phyloP scores from a whole-genome alignment of 495 filamentous ascomycete species.

The Talaromyces trachyspermus region DNA sequence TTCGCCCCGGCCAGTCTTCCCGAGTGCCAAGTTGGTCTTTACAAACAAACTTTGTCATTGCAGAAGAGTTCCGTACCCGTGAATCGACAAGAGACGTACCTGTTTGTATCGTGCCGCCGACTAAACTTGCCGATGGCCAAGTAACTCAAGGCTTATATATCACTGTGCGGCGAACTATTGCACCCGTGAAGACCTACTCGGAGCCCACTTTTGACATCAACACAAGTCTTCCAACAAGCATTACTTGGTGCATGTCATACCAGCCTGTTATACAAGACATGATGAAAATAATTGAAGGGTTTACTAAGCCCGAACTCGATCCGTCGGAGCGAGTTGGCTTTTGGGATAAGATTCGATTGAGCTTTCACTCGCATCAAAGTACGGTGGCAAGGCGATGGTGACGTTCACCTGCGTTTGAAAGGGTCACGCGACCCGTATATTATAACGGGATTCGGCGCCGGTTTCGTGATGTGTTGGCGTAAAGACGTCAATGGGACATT shows the following conservation, averaged over 20 bases:
- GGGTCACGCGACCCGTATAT: conserved; percentile 88
- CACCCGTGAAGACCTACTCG: conserved; percentile 94
- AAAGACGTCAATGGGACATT: conserved; percentile 85
- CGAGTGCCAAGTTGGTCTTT: conserved; percentile 76
- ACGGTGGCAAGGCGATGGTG: conserved; percentile 88
- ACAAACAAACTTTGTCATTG: conserved; percentile 90
- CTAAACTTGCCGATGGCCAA: conserved; percentile 38
- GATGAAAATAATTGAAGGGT: conserved; percentile 99
- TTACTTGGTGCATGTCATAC: conserved; percentile 96
- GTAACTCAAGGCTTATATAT: conserved; percentile 56
- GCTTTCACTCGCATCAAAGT: conserved; percentile 86
- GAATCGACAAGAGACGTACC: conserved; percentile 72
- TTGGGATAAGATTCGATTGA: conserved; percentile 97
- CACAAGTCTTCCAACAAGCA: conserved; percentile 79
- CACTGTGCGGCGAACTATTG: conserved; percentile 83
- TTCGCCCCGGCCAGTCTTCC: conserved; percentile 70
- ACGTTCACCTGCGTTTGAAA: conserved; percentile 92
- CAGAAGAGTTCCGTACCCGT: conserved; percentile 77
- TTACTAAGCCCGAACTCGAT: conserved; percentile 91
- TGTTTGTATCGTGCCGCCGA: conserved; percentile 78
- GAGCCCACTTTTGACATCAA: conserved; percentile 88
- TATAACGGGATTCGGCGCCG: conserved; percentile 85
- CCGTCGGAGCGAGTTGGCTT: conserved; percentile 91
- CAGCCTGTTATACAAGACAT: conserved; percentile 98
- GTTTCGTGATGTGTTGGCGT: conserved; percentile 97